These are phyloP conservation scores for Backusella parvicylindrica DNA, from an alignment of 192 early-diverging fungal species.

Conservation along the genomic window DNA sequence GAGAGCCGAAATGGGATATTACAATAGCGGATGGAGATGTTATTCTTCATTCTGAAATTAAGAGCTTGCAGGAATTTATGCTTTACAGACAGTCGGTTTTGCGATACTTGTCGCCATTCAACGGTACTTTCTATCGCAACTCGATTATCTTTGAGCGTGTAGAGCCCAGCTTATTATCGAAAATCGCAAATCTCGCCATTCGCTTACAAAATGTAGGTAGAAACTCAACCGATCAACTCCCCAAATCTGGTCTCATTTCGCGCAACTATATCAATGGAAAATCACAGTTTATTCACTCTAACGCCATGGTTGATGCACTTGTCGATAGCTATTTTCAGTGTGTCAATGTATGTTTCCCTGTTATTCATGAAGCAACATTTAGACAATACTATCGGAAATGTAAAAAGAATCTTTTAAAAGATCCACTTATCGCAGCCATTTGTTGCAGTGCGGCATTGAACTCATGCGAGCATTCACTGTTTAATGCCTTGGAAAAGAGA, in stretches of 20 bases:
- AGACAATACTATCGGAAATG: not conserved
- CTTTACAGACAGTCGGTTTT: not conserved
- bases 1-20: not conserved
- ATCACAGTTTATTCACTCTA: not conserved
- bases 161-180: not conserved
- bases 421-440: conserved; percentile 3
- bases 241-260: not conserved
- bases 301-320: not conserved
- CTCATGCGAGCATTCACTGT: not conserved
- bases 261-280: not conserved
- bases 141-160: not conserved
- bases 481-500: not conserved
- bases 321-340: not conserved
- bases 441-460: not conserved
- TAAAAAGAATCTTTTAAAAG: not conserved
- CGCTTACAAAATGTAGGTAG: not conserved
- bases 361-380: not conserved
- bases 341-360: not conserved
- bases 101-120: conserved; percentile 5
- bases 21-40: not conserved
- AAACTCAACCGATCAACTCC: not conserved
- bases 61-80: not conserved
- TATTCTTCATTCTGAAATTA: not conserved
- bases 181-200: not conserved
- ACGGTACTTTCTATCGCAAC: not conserved